Evolutionary conservation across 495 filamentous ascomycete genomes (phyloP).

Genomic region (Pyronema domesticum): DNA sequence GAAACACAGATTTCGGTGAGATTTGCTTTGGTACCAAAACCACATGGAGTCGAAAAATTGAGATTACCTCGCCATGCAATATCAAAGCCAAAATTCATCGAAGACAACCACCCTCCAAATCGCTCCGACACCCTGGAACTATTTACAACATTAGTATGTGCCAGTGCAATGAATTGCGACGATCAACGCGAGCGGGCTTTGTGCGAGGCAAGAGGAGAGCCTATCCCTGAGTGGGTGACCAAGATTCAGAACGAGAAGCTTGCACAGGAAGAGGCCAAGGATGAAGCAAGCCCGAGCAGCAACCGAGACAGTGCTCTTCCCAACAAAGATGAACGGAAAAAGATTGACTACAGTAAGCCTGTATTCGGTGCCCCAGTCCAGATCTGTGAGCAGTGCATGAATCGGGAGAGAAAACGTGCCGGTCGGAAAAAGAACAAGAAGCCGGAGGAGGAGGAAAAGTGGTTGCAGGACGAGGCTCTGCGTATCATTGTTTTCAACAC

Average conservation of each 20-base stretch:
- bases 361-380: conserved; percentile 36
- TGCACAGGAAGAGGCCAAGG: background rate
- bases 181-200: conserved; percentile 45
- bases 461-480: conserved; percentile 55
- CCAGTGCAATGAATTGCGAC: conserved; percentile 74
- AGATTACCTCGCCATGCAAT: conserved; percentile 79
- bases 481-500: conserved; percentile 88
- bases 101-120: conserved; percentile 40
- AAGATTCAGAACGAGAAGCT: background rate
- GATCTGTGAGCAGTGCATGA: conserved; percentile 70
- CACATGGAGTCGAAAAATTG: conserved; percentile 52
- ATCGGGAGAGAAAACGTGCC: conserved; percentile 70
- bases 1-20: conserved; percentile 84
- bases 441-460: conserved; percentile 64
- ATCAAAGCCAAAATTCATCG: conserved; percentile 67
- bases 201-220: conserved; percentile 40
- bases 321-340: background rate
- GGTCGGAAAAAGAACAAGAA: conserved; percentile 73
- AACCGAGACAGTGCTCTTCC: background rate
- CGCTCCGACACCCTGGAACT: conserved; percentile 62
- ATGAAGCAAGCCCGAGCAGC: background rate
- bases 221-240: conserved; percentile 4
- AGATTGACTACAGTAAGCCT: background rate
- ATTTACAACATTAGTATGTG: conserved; percentile 64
- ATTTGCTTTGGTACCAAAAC: conserved; percentile 54